phyloP scores from a whole-genome alignment of 2,329 filamentous ascomycete species.

The Exophiala spinifera region DNA sequence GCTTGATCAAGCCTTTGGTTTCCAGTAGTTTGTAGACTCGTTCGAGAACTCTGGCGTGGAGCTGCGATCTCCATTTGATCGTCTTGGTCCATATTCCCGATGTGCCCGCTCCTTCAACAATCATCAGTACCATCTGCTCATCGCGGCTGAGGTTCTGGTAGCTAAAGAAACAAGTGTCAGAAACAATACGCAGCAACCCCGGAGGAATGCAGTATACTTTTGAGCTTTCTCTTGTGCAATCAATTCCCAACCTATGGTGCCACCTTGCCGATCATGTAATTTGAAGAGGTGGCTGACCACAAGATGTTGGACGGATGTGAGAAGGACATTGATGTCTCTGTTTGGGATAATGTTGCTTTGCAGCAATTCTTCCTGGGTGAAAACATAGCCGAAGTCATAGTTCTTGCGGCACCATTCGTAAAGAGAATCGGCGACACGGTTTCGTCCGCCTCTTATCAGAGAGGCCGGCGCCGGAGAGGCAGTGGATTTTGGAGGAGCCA shows the following conservation, averaged over 20 bases:
- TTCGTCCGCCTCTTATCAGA: slow-evolving; percentile 26
- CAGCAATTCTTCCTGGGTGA: slow-evolving; percentile 47
- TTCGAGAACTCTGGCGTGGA: slow-evolving; percentile 79
- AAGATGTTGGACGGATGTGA: slow-evolving; percentile 45
- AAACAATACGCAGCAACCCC: background rate
- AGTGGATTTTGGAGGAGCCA: slow-evolving; percentile 25
- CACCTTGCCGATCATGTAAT: slow-evolving; percentile 40
- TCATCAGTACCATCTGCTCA: slow-evolving; percentile 77
- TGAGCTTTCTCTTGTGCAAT: slow-evolving; percentile 48
- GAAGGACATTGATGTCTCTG: slow-evolving; percentile 41
- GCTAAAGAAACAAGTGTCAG: slow-evolving; percentile 27
- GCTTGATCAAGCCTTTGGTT: slow-evolving; percentile 75
- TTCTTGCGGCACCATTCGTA: slow-evolving; percentile 45
- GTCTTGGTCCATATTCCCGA: slow-evolving; percentile 90
- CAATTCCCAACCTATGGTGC: slow-evolving; percentile 47
- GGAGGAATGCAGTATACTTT: slow-evolving; percentile 38
- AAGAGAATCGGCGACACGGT: slow-evolving; percentile 42
- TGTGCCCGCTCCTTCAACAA: slow-evolving; percentile 79
- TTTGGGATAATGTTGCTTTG: slow-evolving; percentile 43
- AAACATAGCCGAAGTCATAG: slow-evolving; percentile 42
- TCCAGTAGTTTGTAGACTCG: slow-evolving; percentile 82
- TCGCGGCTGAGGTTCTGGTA: slow-evolving; percentile 54
- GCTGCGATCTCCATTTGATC: slow-evolving; percentile 73
- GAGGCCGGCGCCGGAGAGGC: slow-evolving; percentile 34
- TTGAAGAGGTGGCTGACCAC: slow-evolving; percentile 47